Evolutionary conservation across 108 stramenopile species (phyloP).

Genomic region (Cylindrotheca fusiformis): DNA sequence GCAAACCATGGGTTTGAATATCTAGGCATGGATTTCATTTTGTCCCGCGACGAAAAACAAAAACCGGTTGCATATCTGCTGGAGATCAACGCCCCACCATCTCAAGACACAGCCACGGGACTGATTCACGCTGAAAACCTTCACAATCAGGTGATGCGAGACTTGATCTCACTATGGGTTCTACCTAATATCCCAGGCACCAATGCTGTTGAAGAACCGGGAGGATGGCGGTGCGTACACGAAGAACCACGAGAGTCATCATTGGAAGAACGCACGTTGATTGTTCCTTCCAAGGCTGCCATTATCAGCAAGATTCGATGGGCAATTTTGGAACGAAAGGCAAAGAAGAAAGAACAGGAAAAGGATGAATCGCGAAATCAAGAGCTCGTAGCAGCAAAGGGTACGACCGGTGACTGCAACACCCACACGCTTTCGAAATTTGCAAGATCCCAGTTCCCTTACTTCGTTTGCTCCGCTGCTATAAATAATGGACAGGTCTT

Average conservation of each 20-base stretch:
- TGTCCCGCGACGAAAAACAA: conserved; percentile 41
- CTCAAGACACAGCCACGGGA: conserved; percentile 86
- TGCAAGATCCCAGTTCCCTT: conserved; percentile 70
- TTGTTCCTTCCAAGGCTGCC: conserved; percentile 77
- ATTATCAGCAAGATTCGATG: conserved; percentile 81
- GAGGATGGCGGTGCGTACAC: conserved; percentile 71
- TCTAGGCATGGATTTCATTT: conserved; percentile 79
- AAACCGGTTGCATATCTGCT: conserved; percentile 70
- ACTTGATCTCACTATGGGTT: conserved; percentile 72
- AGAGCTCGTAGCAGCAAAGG: conserved; percentile 8
- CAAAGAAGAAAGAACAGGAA: conserved; percentile 11
- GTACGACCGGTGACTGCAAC: conserved; percentile 27
- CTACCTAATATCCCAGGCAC: conserved; percentile 41
- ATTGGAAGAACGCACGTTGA: conserved; percentile 5
- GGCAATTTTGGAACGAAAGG: conserved; percentile 68
- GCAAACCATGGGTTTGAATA: conserved; percentile 86
- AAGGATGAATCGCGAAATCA: neutral
- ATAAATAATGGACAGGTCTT: conserved; percentile 35
- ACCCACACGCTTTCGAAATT: conserved; percentile 23
- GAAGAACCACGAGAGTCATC: neutral
- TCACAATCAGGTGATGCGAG: conserved; percentile 76
- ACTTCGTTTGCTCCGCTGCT: conserved; percentile 35
- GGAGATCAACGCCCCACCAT: conserved; percentile 87
- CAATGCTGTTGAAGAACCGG: conserved; percentile 5
- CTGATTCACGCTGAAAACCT: conserved; percentile 71